Evolutionary conservation across 371 early-diverging fungal species (phyloP).

Genomic region (Mucor sp.): DNA sequence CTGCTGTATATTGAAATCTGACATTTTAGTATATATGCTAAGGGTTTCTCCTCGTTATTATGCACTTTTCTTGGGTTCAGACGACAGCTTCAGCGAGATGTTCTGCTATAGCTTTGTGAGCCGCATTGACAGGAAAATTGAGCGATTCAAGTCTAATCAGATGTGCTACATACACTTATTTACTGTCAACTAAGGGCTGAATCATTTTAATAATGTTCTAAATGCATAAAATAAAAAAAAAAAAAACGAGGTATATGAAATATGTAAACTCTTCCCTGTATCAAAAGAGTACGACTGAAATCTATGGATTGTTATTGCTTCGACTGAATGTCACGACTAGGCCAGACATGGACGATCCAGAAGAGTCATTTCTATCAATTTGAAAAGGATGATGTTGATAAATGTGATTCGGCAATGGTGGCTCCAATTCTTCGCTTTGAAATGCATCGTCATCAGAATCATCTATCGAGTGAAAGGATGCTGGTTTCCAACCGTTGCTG

Average conservation of each 20-base stretch:
- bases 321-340: conserved; percentile 15
- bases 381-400: background rate
- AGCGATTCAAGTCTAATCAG: too few relatives aligned
- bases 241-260: background rate
- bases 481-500: conserved; percentile 7
- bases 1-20: too few relatives aligned
- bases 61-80: too few relatives aligned
- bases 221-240: background rate
- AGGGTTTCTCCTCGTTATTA: too few relatives aligned
- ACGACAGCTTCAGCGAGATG: too few relatives aligned
- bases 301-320: background rate
- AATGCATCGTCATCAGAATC: background rate
- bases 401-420: background rate
- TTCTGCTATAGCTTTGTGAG: too few relatives aligned
- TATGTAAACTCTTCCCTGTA: background rate
- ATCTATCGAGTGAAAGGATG: background rate
- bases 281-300: background rate
- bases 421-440: background rate
- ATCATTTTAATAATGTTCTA: too few relatives aligned
- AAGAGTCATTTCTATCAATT: conserved; percentile 11
- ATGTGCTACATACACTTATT: too few relatives aligned
- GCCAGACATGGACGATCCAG: conserved; percentile 17
- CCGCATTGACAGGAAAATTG: too few relatives aligned
- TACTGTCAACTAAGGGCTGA: background rate
- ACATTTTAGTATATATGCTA: too few relatives aligned